These are phyloP conservation scores for Pseudotsuga menziesii DNA, from an alignment of 75 land plant species.

Conservation along the genomic window DNA sequence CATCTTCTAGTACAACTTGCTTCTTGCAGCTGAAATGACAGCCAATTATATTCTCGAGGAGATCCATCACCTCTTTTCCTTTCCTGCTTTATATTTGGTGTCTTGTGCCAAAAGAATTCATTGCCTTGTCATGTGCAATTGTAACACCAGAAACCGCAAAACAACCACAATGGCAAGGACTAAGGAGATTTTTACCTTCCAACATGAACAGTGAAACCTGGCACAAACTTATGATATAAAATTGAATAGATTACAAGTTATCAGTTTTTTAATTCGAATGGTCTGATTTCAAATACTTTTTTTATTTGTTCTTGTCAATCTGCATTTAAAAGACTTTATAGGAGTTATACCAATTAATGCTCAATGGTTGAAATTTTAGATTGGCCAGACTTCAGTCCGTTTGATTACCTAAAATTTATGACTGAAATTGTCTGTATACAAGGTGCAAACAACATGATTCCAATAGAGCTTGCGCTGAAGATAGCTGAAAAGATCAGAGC, in stretches of 20 bases:
- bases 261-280: background rate
- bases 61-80: background rate
- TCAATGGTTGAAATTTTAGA: too few relatives aligned
- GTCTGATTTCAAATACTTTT: too few relatives aligned
- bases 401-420: background rate
- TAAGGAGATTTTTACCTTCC: background rate
- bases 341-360: too few relatives aligned
- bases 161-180: too few relatives aligned
- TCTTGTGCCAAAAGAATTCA: background rate
- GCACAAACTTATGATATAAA: background rate
- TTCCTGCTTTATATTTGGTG: background rate
- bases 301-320: too few relatives aligned
- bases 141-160: background rate
- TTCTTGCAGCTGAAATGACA: background rate
- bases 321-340: too few relatives aligned
- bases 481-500: constrained; percentile 67
- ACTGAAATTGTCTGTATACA: constrained; percentile 14
- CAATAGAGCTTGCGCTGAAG: constrained; percentile 71
- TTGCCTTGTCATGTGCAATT: background rate
- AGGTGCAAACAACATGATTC: constrained; percentile 74
- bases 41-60: background rate
- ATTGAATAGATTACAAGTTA: background rate
- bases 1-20: background rate
- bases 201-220: background rate
- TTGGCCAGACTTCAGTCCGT: too few relatives aligned